Evolutionary conservation across 2,329 filamentous ascomycete species (phyloP).

Genomic region (Dothistroma septosporum): DNA sequence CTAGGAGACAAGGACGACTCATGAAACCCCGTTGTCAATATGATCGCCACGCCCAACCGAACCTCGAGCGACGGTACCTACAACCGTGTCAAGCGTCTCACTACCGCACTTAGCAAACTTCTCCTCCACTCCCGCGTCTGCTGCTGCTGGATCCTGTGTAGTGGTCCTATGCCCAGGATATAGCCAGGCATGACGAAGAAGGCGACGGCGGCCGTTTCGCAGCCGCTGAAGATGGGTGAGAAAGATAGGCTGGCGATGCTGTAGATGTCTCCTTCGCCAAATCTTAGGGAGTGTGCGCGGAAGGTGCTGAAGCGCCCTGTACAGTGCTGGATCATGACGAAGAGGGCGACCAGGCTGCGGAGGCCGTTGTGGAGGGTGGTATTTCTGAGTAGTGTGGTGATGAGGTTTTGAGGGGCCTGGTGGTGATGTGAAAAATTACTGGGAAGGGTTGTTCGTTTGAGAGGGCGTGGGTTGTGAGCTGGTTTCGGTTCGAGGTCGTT

Average conservation of each 20-base stretch:
- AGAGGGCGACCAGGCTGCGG: slow-evolving; percentile 59
- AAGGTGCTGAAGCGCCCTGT: slow-evolving; percentile 25
- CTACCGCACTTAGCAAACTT: background rate
- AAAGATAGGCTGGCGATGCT: slow-evolving; percentile 53
- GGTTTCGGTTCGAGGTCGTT: background rate
- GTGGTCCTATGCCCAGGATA: slow-evolving; percentile 34
- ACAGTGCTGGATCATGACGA: slow-evolving; percentile 62
- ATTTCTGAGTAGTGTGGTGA: background rate
- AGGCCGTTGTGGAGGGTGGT: slow-evolving; percentile 52
- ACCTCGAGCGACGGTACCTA: slow-evolving; percentile 24
- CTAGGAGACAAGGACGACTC: too few species aligned
- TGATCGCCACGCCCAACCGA: slow-evolving; percentile 48
- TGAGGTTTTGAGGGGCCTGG: background rate
- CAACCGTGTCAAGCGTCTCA: slow-evolving; percentile 5
- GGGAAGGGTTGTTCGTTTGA: background rate
- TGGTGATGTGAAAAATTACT: too few species aligned
- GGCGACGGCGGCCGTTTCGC: slow-evolving; percentile 52
- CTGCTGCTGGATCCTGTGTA: background rate
- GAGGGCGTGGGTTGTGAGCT: too few species aligned
- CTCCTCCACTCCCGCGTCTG: background rate
- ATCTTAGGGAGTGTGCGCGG: slow-evolving; percentile 44
- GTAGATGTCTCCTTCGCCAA: slow-evolving; percentile 33
- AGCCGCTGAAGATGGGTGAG: slow-evolving; percentile 57
- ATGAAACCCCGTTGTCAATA: background rate
- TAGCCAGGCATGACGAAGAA: slow-evolving; percentile 52